Conservation (phyloP, 208 protist genomes). For the Trypanosoma lewisi region DNA sequence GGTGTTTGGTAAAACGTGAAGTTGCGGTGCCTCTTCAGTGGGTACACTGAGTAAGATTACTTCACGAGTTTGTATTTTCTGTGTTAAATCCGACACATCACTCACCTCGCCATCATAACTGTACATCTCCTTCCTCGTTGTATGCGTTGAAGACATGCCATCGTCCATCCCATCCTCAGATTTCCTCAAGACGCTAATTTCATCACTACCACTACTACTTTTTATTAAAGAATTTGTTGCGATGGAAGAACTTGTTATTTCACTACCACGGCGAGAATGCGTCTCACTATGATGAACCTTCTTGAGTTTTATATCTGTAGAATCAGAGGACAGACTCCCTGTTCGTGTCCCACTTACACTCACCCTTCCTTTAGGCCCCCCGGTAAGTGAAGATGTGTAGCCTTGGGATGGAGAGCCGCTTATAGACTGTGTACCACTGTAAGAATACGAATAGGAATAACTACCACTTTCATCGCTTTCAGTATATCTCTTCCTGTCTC, state of each 20-base stretch:
- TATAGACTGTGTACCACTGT: constrained; percentile 8
- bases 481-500: not conserved
- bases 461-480: constrained; percentile 1
- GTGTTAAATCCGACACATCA: not conserved
- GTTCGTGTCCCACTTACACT: not conserved
- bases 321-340: not conserved
- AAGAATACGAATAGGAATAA: constrained; percentile 32
- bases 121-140: not conserved
- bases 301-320: not conserved
- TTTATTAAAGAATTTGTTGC: constrained; percentile 8
- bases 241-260: not conserved
- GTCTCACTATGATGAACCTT: not conserved
- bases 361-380: not conserved
- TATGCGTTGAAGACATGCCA: not conserved
- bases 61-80: constrained; percentile 24
- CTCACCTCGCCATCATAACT: not conserved
- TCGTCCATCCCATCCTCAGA: not conserved
- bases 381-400: constrained; percentile 20
- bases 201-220: not conserved
- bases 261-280: not conserved
- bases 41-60: constrained; percentile 43
- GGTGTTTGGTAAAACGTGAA: constrained; percentile 34
- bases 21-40: constrained; percentile 29
- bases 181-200: not conserved
- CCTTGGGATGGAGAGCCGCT: constrained; percentile 1